Base-by-base conservation (phyloP, 2,329 filamentous ascomycete genomes). In the Claviceps monticola region DNA sequence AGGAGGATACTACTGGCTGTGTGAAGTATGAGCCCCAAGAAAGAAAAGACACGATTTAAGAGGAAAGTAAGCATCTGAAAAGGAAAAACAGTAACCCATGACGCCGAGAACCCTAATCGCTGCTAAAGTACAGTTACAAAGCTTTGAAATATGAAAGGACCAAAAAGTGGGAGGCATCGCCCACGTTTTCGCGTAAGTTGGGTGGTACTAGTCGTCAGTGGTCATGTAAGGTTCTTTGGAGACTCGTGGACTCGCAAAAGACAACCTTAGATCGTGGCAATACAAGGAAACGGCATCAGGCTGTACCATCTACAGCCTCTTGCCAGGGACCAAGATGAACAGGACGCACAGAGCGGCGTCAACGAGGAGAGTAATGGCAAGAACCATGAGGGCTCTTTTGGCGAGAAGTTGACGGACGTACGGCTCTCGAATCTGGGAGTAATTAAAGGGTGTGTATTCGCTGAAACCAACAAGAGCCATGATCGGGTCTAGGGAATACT, bases 391-490 rank as follows among this genome's bases (percentile, higher is more conserved):
- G 0, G 93, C 84, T 53, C 93, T 84, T 65, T 90, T 90, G 58
- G 81, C 82, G 52, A 98, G 77, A 19, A 97, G 80, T 62, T 82
- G 86, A 57, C 88, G 84, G 51, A 98, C 86, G 64, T 93, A 98
- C 0, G 89, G 87, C 68, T 98, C 93, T 51, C 86, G 82, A 56
- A 97, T 88, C 42, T 81, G 79, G 23, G 86, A 85, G 72, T 94
- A 96, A 67, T 83, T 86, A 75, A 96, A 90, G 49, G 95, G 89
- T 0, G 91, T 96, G 71, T 97, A 96, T 71, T 98, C 94, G 72
- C 90, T 96, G 66, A 83, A 84, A 38, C 91, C 90, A n/a, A 86
- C 67, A 19, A 97, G 76, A 4, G 89, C 93, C 66, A 97, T 81
- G 56, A 95, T 74, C 0, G 94, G 91, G 62, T 98, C 93, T 49